Evolutionary conservation across 2,329 filamentous ascomycete species (phyloP), one percentile per base, ranked within the genome.

Genomic region (Penicillium frequentans): DNA sequence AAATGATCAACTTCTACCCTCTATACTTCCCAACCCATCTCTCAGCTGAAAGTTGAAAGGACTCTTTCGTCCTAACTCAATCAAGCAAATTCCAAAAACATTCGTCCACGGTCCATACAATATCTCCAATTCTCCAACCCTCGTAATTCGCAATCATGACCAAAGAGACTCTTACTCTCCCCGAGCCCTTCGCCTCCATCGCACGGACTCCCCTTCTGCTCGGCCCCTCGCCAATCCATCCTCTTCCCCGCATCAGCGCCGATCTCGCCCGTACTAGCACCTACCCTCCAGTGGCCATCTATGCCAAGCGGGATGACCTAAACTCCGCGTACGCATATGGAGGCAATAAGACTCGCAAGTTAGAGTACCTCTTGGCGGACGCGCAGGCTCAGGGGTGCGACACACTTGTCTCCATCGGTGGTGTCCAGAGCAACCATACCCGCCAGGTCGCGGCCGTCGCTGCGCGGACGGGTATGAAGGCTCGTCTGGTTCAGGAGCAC

Each of bases 281-380:
- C 10, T 50, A 57, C 21, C 52, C 81, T 29, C 81, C 81, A 64
- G 84, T 88, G 42, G 78, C 81, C 21, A 82, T 90, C 61, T 90
- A 85, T 68, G 87, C 88, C 52, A 90, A 90, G 74, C 82, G 88
- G 50, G 88, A 90, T 63, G 88, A 90, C 74, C 85, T 86, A 68
- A 89, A 88, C 74, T 88, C 85, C 1, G 84, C 83, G 0, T 80
- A 89, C 19, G 86, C 86, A 3, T 88, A 81, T 65, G 87, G 87
- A 37, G 87, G 86, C 52, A 90, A 90, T 77, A 90, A 90, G 74
- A 85, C 83, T 29, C 80, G 87, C 56, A 90, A 90, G 72, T 79
- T 90, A 2, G 87, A 90, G 78, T 89, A 90, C 68, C 81, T 89
- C 19, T 79, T 86, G 5, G 80, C 87, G 0, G 86, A 89, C n/a